Percentiles rank a stretch among this genome's conserved stretches.
phyloP scores from a whole-genome alignment of 2,329 filamentous ascomycete species.

The Aspergillus flavus region DNA sequence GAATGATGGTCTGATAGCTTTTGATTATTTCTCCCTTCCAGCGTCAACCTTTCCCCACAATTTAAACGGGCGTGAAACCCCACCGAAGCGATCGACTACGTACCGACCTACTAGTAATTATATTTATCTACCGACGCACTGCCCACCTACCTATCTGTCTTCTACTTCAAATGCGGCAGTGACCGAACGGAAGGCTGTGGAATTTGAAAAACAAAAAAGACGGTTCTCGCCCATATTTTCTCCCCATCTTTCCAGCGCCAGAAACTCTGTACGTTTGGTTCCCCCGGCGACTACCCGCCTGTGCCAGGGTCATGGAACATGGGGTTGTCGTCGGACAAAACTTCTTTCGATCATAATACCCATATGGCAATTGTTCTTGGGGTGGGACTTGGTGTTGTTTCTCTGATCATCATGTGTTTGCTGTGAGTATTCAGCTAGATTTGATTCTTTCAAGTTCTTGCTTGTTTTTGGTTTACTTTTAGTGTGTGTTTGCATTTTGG shows the following conservation, averaged over 20 bases:
- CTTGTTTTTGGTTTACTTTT: constrained; percentile 1
- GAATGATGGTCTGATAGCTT: constrained; percentile 4
- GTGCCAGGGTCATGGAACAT: constrained; percentile 15
- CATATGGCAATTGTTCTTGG: constrained; percentile 38
- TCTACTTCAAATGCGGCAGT: too few species aligned
- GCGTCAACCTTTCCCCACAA: not conserved
- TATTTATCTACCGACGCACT: too few species aligned
- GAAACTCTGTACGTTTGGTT: not conserved
- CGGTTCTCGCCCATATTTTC: not conserved
- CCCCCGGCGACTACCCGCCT: constrained; percentile 11
- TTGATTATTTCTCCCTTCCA: too few species aligned
- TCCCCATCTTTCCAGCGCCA: not conserved
- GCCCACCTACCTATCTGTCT: too few species aligned
- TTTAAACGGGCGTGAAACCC: too few species aligned
- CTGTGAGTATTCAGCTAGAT: constrained; percentile 25
- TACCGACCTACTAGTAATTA: too few species aligned
- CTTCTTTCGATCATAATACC: constrained; percentile 23
- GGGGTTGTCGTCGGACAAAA: constrained; percentile 23
- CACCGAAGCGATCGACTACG: not conserved
- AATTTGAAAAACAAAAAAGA: not conserved
- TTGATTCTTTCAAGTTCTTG: not conserved
- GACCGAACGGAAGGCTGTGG: too few species aligned
- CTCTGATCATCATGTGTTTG: constrained; percentile 35
- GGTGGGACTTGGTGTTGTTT: constrained; percentile 34
- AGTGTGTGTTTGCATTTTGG: not conserved